These are phyloP conservation scores for Acanthamoeba divionensis DNA, from an alignment of 208 protist species.

Conservation along the genomic window DNA sequence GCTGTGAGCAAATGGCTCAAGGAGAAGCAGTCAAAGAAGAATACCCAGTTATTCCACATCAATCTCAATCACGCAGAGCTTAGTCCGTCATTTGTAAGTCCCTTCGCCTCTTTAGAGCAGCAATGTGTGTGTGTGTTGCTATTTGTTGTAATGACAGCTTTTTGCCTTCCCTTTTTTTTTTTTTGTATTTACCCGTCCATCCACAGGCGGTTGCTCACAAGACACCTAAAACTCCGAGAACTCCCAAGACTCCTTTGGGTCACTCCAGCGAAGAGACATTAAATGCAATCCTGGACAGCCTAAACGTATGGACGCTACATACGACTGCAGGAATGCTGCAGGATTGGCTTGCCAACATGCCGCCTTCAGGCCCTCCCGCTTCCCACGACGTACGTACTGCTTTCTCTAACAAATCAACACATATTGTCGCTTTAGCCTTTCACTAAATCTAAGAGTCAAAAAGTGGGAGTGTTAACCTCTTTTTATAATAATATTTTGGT, in stretches of 20 bases:
- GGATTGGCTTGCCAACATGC: neutral
- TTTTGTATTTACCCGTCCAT: neutral
- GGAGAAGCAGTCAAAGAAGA: neutral
- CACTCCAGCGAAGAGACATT: neutral
- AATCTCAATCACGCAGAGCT: too few species aligned
- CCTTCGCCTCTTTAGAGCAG: too few species aligned
- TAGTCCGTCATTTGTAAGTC: too few species aligned
- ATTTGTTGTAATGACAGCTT: too few species aligned
- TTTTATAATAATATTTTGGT: too few species aligned
- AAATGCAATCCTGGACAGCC: neutral
- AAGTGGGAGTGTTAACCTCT: too few species aligned
- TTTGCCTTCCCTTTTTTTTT: neutral
- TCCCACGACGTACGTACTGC: neutral
- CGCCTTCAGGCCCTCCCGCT: neutral
- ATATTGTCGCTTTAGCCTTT: too few species aligned
- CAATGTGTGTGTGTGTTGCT: too few species aligned
- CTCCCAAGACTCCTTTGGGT: neutral
- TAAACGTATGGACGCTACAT: conserved; percentile 11
- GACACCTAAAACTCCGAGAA: neutral
- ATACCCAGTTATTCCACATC: too few species aligned
- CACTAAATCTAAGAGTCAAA: too few species aligned
- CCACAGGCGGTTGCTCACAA: neutral
- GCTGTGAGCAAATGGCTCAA: neutral
- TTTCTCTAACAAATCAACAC: neutral
- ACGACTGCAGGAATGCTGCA: neutral